These are phyloP conservation scores for Syzygium jambos DNA, from an alignment of 345 rosid genomes.

Conservation along the genomic window DNA sequence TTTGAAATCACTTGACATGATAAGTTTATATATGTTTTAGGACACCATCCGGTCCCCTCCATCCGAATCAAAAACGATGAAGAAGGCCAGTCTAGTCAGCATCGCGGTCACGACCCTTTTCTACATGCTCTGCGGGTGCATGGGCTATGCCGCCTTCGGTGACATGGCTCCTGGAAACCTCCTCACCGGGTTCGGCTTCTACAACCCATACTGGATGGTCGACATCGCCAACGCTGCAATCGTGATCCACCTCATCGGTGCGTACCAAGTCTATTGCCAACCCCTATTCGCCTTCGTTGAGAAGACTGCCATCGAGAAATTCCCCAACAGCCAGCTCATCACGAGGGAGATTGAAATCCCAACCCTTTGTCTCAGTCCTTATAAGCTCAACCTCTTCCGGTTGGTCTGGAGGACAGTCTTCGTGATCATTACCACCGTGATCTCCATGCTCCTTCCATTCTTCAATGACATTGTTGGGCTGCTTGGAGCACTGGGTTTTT, in stretches of 20 bases:
- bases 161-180: slow-evolving; percentile 67
- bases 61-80: slow-evolving; percentile 38
- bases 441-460: slow-evolving; percentile 71
- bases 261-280: slow-evolving; percentile 71
- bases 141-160: slow-evolving; percentile 74
- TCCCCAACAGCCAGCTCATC: slow-evolving; percentile 32
- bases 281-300: slow-evolving; percentile 69
- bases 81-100: slow-evolving; percentile 34
- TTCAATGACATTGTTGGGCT: slow-evolving; percentile 66
- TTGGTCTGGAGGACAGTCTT: slow-evolving; percentile 46
- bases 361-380: slow-evolving; percentile 24
- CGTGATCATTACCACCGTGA: slow-evolving; percentile 46
- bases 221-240: slow-evolving; percentile 65
- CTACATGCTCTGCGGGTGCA: slow-evolving; percentile 54
- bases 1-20: background rate
- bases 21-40: slow-evolving; percentile 8
- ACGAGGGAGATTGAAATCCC: slow-evolving; percentile 38
- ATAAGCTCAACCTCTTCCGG: slow-evolving; percentile 46
- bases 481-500: slow-evolving; percentile 70
- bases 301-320: slow-evolving; percentile 20
- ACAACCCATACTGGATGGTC: slow-evolving; percentile 66
- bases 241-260: slow-evolving; percentile 62
- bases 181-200: slow-evolving; percentile 70
- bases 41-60: slow-evolving; percentile 44
- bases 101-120: slow-evolving; percentile 26